phyloP scores from a whole-genome alignment of 2,329 filamentous ascomycete genomes.

The Penicillium sp. region DNA sequence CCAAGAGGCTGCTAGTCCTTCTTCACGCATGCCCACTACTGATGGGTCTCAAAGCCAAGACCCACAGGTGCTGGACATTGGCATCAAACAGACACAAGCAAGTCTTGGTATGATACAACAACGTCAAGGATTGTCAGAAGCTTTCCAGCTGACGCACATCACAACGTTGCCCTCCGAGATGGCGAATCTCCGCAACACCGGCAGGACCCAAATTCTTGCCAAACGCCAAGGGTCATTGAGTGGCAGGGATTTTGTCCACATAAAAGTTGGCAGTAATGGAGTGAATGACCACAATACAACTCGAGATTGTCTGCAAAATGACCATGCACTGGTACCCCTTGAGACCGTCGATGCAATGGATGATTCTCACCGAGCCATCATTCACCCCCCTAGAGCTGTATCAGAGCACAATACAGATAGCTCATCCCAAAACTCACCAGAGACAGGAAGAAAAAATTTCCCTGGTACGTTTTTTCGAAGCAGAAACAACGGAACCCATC shows the following conservation, averaged over 20 bases:
- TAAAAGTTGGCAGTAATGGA: not conserved
- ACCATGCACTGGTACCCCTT: not conserved
- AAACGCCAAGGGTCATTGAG: not conserved
- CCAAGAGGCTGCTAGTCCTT: not conserved
- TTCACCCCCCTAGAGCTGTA: not conserved
- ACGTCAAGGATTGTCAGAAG: not conserved
- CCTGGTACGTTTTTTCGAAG: not conserved
- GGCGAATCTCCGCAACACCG: not conserved
- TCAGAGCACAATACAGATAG: not conserved
- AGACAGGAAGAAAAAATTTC: not conserved
- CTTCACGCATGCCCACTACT: not conserved
- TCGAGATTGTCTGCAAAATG: not conserved
- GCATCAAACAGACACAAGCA: not conserved
- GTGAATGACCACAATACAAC: not conserved
- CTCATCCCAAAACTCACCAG: conserved; percentile 5
- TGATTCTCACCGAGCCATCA: not conserved
- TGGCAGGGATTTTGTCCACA: not conserved
- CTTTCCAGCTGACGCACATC: not conserved
- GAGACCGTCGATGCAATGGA: not conserved
- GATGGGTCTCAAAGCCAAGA: not conserved
- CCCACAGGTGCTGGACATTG: not conserved
- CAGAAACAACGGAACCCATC: not conserved
- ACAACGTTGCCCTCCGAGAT: not conserved
- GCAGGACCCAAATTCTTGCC: not conserved
- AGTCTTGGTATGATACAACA: not conserved